Base-by-base conservation (phyloP, 2,329 filamentous ascomycete species). In the Thyridium curvatum region DNA sequence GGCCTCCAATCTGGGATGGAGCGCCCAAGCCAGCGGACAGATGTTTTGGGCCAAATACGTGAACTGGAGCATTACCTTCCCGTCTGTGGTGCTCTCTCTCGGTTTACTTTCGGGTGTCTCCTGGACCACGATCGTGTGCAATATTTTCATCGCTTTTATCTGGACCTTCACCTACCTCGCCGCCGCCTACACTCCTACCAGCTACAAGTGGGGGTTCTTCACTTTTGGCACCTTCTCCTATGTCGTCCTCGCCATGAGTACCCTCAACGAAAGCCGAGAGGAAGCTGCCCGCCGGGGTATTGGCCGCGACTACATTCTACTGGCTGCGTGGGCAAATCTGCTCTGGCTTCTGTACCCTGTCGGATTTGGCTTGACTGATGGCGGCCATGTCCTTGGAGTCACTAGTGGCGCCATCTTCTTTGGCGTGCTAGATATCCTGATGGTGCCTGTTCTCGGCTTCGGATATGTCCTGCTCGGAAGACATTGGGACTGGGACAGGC, bases 161-260 rank as follows among this genome's bases (percentile, higher is more conserved):
- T 72, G 68, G 65, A 47, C 70, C 42, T 42, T 70, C 49, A 60
- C 60, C 12, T 71, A 71, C 46, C 61, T 72, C 31, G 56, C 60
- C 33, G 58, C 58, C 12, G 64, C 68, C 18, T 65, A 63, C 50
- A 69, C 66, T 3, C 44, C 47, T 12, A 62, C 60, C 15, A 58
- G 53, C 40, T 71, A 72, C 51, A 71, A 70, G 51, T 72, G 69
- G 69, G 69, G 69, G 4, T 73, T 69, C 56, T 72, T 56, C 47
- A 61, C 56, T 41, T 69, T 71, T 41, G 69, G 69, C 41, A 69
- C 65, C 4, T 43, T 64, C 14, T 60, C 66, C 12, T 70, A 60
- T 44, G 38, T 62, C 4, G 58, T 66, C 33, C 56, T 72, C 18
- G 60, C 64, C 12, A 58, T 59, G 52, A 64, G 59, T 44, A 68